Evolutionary conservation across 2,329 filamentous ascomycete species (phyloP).

Genomic region (Fusarium setosum): DNA sequence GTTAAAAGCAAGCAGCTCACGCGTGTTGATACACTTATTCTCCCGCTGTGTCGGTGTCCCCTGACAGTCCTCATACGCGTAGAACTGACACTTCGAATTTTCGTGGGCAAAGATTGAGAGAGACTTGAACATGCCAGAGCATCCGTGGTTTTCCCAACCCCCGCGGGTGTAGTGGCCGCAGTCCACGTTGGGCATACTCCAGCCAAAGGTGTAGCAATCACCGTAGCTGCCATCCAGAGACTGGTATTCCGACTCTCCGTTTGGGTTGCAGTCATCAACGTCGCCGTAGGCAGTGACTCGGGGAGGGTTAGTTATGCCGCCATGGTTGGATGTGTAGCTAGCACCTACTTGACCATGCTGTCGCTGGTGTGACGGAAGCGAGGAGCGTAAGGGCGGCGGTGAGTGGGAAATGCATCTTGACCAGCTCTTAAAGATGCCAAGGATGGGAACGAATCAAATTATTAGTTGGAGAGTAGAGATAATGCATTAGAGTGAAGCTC

Average conservation of each 20-base stretch:
- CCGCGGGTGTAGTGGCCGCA: background rate
- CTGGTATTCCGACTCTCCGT: background rate
- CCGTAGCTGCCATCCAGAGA: background rate
- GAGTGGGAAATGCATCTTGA: too few species aligned
- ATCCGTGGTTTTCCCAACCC: background rate
- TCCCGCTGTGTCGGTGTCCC: background rate
- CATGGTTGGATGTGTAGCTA: too few species aligned
- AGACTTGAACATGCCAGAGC: background rate
- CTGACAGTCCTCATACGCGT: background rate
- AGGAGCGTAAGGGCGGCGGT: too few species aligned
- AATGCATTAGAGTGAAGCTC: too few species aligned
- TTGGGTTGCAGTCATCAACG: background rate
- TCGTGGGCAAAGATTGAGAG: background rate
- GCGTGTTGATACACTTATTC: background rate
- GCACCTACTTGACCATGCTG: too few species aligned
- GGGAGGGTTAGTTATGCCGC: background rate
- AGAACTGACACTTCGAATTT: background rate
- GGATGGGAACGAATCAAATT: too few species aligned
- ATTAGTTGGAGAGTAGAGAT: too few species aligned
- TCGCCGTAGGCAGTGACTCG: background rate
- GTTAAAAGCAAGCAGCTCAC: background rate
- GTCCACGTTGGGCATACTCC: background rate
- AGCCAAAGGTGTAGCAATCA: background rate
- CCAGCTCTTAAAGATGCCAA: too few species aligned
- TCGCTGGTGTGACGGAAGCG: too few species aligned